Evolutionary conservation across 2,329 filamentous ascomycete species (phyloP), one percentile per base, ranked within the genome.

Genomic region (Ambrosiella cleistominuta): DNA sequence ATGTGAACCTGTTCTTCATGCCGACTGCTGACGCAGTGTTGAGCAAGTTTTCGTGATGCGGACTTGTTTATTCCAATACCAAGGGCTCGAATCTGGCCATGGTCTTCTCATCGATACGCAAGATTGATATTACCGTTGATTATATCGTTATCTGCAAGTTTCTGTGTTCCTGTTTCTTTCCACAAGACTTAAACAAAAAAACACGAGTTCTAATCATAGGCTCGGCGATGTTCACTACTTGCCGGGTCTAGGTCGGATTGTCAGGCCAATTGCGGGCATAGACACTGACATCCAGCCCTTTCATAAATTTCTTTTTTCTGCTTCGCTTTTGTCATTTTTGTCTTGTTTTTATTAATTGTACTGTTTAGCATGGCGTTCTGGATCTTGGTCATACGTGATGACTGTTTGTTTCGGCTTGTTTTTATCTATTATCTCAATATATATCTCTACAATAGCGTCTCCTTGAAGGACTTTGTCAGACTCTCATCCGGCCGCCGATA

Each of bases 301-400:
- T 17, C 56, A 49, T 51, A 39, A 39, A 55, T 40, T 59, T 49
- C 37, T 42, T 49, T 51, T 55, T 35, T 52, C 52, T 50, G 19
- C 15, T 39, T 17, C 6, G 19, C 9, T 47, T 54, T 40, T 8
- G 44, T 36, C 45, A 38, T 49, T 49, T 54, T 27, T 56, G 51
- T 38, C 27, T 35, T 60, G 39, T 54, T 38, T 56, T 49, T 45
- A 52, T 57, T 42, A 17, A 37, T 42, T 27, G 27, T 27, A 27
- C 27, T 3, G 53, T 59, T 56, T 54, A 60, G 57, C 57, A 59
- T 59, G 57, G 57, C 57, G 57, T 59, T 59, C 19, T 54, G 36
- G 52, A 39, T 42, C 5, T 42, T 11, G 44, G 44, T 8, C n/a
- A 13, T 47, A 15, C 11, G n/a, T 58, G 37, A 52, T 53, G 35